Evolutionary conservation across 73 alveolate species (phyloP).

Genomic region (Uronychia setigera): DNA sequence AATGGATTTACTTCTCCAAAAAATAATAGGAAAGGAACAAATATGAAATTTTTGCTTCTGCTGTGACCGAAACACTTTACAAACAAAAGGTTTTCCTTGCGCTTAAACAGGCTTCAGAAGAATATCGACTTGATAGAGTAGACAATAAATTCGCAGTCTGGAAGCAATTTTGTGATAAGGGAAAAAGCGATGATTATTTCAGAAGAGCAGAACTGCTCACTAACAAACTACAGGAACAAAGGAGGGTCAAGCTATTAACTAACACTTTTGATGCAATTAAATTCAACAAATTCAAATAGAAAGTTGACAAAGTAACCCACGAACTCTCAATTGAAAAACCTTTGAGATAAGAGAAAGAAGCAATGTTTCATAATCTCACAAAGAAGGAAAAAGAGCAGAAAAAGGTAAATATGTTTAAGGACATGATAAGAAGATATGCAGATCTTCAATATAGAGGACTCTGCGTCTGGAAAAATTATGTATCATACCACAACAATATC

Average conservation of each 20-base stretch:
- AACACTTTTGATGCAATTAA: constrained; percentile 46
- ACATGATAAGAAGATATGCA: constrained; percentile 22
- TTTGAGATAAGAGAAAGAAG: constrained; percentile 47
- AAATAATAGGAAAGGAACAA: constrained; percentile 17
- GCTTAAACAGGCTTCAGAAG: constrained; percentile 37
- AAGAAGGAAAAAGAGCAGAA: constrained; percentile 7
- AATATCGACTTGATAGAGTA: constrained; percentile 18
- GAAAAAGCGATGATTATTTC: constrained; percentile 38
- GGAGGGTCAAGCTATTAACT: constrained; percentile 33
- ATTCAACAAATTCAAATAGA: constrained; percentile 16
- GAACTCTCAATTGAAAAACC: constrained; percentile 37
- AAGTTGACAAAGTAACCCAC: constrained; percentile 15
- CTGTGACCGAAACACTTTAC: constrained; percentile 24
- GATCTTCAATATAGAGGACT: constrained; percentile 50
- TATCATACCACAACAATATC: constrained; percentile 24
- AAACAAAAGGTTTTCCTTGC: constrained; percentile 58
- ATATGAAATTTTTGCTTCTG: constrained; percentile 25
- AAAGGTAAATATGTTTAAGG: constrained; percentile 29
- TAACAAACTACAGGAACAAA: constrained; percentile 6
- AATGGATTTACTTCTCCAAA: neutral
- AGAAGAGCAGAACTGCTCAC: constrained; percentile 27
- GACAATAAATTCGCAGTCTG: constrained; percentile 45
- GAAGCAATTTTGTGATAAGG: constrained; percentile 53
- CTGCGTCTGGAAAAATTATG: constrained; percentile 45
- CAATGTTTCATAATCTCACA: constrained; percentile 17